Conservation (phyloP, 306 rosid species). For the Casuarina glauca region DNA sequence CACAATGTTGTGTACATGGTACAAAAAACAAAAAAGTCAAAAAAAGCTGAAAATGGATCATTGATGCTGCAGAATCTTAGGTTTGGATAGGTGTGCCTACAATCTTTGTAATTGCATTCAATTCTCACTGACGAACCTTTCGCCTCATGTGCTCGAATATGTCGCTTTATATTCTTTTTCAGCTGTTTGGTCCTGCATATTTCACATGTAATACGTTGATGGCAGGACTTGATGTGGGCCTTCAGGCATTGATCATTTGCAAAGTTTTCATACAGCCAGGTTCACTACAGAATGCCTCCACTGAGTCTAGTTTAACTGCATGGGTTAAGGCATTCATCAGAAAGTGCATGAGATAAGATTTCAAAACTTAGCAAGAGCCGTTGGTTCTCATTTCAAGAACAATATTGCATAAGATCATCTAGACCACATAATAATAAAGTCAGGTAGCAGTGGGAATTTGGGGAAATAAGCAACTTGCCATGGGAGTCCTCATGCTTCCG, state of each 20-base stretch:
- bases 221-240: constrained; percentile 67
- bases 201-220: constrained; percentile 60
- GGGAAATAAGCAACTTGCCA: constrained; percentile 38
- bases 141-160: constrained; percentile 54
- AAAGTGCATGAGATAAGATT: neutral
- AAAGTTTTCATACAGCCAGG: constrained; percentile 72
- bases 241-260: constrained; percentile 60
- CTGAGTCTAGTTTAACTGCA: constrained; percentile 69
- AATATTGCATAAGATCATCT: neutral
- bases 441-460: neutral
- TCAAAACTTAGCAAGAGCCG: neutral
- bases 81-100: constrained; percentile 54
- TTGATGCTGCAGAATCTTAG: constrained; percentile 38
- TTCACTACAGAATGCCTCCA: constrained; percentile 66
- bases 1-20: too few species aligned
- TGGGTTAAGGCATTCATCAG: constrained; percentile 12
- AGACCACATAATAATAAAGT: neutral
- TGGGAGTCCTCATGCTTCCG: constrained; percentile 72
- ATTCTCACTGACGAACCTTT: constrained; percentile 27
- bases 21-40: neutral
- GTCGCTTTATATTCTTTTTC: constrained; percentile 77
- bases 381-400: neutral
- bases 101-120: constrained; percentile 54
- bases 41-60: neutral
- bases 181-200: constrained; percentile 62